A percentile compares a stretch with the other conserved stretches of the same genome.
Evolutionary conservation across 768 basidiomycete species (phyloP).

Genomic region (Antrodiella citrinella): DNA sequence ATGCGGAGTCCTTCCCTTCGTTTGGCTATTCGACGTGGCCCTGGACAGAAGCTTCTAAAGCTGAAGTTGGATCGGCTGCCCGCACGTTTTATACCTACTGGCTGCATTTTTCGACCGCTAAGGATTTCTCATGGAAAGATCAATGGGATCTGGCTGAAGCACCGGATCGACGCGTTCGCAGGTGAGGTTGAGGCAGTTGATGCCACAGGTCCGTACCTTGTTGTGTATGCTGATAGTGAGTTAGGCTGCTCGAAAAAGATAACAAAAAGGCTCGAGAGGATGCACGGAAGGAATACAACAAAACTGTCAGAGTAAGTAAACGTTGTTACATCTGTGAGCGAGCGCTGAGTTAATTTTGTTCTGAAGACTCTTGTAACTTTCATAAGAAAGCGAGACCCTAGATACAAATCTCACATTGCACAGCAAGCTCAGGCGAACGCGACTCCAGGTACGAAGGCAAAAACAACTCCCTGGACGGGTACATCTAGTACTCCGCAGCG

Average conservation of each 20-base stretch:
- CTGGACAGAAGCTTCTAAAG: conserved; percentile 48
- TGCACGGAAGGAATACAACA: conserved; percentile 85
- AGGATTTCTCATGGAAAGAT: conserved; percentile 85
- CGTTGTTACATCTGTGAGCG: no score
- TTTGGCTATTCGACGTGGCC: conserved; percentile 77
- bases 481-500: conserved; percentile 6
- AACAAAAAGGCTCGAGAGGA: conserved; percentile 90
- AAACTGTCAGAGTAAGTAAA: conserved; percentile 67
- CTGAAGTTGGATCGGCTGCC: conserved; percentile 40
- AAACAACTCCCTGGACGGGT: conserved; percentile 16
- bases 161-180: conserved; percentile 75
- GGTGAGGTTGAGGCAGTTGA: conserved; percentile 33
- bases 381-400: conserved; percentile 81
- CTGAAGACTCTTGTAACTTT: conserved; percentile 65
- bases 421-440: conserved; percentile 35
- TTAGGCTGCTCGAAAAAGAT: conserved; percentile 88
- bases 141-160: conserved; percentile 79
- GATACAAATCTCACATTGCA: conserved; percentile 62
- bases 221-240: neutral
- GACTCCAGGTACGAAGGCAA: neutral
- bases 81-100: conserved; percentile 79
- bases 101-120: conserved; percentile 79
- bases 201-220: neutral
- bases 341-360: neutral
- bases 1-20: conserved; percentile 49